Evolutionary conservation across 495 filamentous ascomycete genomes (phyloP), one percentile per base, ranked within the genome.

Genomic region (Lasiosphaeria ovina): DNA sequence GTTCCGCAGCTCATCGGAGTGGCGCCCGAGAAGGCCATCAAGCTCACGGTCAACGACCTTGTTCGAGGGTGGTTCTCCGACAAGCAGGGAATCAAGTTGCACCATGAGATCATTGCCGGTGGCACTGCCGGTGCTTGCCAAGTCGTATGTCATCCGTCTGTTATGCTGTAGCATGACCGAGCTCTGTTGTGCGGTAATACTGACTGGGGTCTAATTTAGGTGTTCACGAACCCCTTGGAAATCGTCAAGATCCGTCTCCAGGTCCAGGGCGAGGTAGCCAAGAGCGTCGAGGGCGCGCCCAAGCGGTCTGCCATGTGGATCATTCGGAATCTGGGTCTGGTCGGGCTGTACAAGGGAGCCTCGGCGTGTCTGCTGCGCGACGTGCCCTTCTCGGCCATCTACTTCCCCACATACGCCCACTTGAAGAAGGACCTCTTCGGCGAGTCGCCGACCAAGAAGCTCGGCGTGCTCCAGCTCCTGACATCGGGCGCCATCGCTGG

Each of bases 211-310:
- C 59, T 7, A 3, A 17, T 14, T 16, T 67, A 95, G 91, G 84
- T 97, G 61, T 97, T 96, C 76, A 96, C 93, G 66, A 98, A 97
- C 73, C 94, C 94, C 42, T 84, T 98, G 10, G 94, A 98, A 74
- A 98, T 98, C 69, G 94, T 98, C 73, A 98, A 98, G 81, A 98
- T 98, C 66, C 89, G 94, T 65, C 85, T 98, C 49, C 94, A 98
- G 75, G 91, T 98, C 8, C 94, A 98, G 79, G 94, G 94, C 61
- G 94, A 98, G 74, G 86, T 97, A 35, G 86, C 91, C 55, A 97
- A 96, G 78, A 90, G 79, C 34, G 87, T 93, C 5, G 91, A 95
- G 66, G 91, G 87, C 50, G 84, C 85, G 12, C 90, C 90, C 54
- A 89, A 88, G 68, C 89, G 94, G 57, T 96, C 92, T 12, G 94